phyloP scores from a whole-genome alignment of 2,329 filamentous ascomycete species.

The Ophiostoma himal-ulmi region DNA sequence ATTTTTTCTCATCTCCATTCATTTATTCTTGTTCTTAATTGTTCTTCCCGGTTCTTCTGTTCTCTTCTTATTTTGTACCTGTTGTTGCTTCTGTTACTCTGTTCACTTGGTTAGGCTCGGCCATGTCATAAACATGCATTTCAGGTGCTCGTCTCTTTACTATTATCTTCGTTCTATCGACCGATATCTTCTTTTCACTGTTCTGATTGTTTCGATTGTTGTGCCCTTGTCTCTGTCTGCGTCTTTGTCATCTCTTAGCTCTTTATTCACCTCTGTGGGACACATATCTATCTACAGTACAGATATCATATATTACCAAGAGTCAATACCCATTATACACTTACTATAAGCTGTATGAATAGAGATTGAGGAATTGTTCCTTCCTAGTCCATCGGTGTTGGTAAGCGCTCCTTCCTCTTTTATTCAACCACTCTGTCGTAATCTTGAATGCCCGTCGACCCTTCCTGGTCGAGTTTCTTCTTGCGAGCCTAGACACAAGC shows the following conservation, averaged over 20 bases:
- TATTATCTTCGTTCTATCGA: not conserved
- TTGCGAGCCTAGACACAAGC: not conserved
- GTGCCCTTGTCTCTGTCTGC: not conserved
- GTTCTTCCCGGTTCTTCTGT: not conserved
- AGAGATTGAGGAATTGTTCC: not conserved
- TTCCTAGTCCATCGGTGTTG: not conserved
- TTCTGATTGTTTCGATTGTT: not conserved
- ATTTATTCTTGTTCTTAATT: not conserved
- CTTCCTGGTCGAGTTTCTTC: not conserved
- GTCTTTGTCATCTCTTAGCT: not conserved
- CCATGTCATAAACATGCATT: constrained; percentile 7
- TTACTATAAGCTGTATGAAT: no score
- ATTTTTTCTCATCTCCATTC: no score
- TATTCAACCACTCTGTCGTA: not conserved
- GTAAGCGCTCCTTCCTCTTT: not conserved
- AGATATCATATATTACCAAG: no score
- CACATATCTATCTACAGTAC: no score
- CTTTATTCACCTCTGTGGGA: no score
- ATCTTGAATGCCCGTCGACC: not conserved
- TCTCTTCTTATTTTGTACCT: not conserved
- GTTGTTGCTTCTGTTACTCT: not conserved
- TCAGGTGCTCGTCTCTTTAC: not conserved
- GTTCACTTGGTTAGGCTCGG: not conserved
- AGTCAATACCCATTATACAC: no score
- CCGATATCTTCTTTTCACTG: not conserved